Conservation (phyloP, 2,329 filamentous ascomycete genomes). For the Rachicladosporium sp. region DNA sequence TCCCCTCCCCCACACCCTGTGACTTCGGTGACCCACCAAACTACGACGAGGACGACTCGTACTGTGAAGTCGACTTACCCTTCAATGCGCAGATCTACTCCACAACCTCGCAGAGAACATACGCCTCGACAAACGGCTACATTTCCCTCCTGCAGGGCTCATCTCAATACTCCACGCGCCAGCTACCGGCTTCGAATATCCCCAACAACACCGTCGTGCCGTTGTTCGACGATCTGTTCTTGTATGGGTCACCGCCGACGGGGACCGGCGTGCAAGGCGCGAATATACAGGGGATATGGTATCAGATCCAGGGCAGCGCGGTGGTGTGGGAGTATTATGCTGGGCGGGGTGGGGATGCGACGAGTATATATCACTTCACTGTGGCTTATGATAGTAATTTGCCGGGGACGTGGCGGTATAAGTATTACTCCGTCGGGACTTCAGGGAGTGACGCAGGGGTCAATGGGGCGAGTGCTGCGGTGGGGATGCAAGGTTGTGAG, state of each 20-base stretch:
- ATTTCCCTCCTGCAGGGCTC: slow-evolving; percentile 18
- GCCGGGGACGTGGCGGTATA: slow-evolving; percentile 19
- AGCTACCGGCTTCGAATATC: slow-evolving; percentile 15
- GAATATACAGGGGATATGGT: slow-evolving; percentile 22
- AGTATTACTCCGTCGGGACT: slow-evolving; percentile 15
- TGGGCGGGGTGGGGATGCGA: slow-evolving; percentile 8
- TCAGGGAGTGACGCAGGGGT: slow-evolving; percentile 9
- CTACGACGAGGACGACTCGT: slow-evolving; percentile 22
- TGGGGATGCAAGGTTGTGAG: slow-evolving; percentile 21
- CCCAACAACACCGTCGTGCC: slow-evolving; percentile 18
- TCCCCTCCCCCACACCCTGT: slow-evolving; percentile 18
- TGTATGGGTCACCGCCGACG: slow-evolving; percentile 7
- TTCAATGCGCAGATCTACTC: slow-evolving; percentile 18
- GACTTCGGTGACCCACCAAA: slow-evolving; percentile 19
- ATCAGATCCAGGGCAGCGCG: slow-evolving; percentile 13
- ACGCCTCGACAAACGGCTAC: slow-evolving; percentile 21
- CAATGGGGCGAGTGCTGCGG: slow-evolving; percentile 12
- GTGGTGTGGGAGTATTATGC: slow-evolving; percentile 23
- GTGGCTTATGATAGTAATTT: slow-evolving; percentile 16
- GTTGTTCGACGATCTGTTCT: slow-evolving; percentile 23
- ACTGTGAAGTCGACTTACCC: slow-evolving; percentile 20
- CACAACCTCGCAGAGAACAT: slow-evolving; percentile 9
- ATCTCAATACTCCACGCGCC: slow-evolving; percentile 12
- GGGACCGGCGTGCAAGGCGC: neutral
- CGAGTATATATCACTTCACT: slow-evolving; percentile 20